Conservation (phyloP, 495 filamentous ascomycete species). For the Penicillium ochrochloron region DNA sequence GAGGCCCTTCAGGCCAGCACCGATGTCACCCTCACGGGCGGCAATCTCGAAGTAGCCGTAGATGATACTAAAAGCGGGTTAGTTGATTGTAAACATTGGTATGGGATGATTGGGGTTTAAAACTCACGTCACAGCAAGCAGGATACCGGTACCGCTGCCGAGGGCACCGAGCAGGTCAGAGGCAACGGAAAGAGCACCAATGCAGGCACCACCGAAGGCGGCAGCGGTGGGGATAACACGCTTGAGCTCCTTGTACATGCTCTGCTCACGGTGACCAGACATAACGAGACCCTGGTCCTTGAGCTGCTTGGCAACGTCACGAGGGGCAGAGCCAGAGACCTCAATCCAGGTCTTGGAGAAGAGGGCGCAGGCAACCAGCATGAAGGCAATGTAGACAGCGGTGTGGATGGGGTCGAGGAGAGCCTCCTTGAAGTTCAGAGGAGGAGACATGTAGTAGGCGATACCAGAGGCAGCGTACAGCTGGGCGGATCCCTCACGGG, state of each 20-base stretch:
- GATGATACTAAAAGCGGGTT: constrained; percentile 72
- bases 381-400: constrained; percentile 92
- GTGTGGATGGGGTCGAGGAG: constrained; percentile 97
- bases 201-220: constrained; percentile 98
- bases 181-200: constrained; percentile 93
- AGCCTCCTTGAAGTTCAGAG: constrained; percentile 95
- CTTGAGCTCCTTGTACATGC: constrained; percentile 99
- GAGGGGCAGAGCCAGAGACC: constrained; percentile 94
- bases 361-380: constrained; percentile 94
- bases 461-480: constrained; percentile 90
- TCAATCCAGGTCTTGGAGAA: constrained; percentile 99
- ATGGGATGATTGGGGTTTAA: constrained; percentile 4
- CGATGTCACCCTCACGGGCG: constrained; percentile 94
- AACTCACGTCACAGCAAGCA: constrained; percentile 98
- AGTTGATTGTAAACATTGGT: constrained; percentile 18
- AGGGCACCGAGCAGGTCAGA: constrained; percentile 96
- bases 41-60: constrained; percentile 99
- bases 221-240: constrained; percentile 97
- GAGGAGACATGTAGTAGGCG: constrained; percentile 99
- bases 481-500: constrained; percentile 92
- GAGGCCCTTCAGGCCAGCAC: constrained; percentile 85
- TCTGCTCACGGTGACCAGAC: constrained; percentile 99
- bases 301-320: constrained; percentile 99
- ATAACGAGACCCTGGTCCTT: constrained; percentile 99
- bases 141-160: constrained; percentile 95